Evolutionary conservation across 164 flowering plant species (phyloP), one percentile per base, ranked within the genome.

Genomic region (Berberis vulgaris): DNA sequence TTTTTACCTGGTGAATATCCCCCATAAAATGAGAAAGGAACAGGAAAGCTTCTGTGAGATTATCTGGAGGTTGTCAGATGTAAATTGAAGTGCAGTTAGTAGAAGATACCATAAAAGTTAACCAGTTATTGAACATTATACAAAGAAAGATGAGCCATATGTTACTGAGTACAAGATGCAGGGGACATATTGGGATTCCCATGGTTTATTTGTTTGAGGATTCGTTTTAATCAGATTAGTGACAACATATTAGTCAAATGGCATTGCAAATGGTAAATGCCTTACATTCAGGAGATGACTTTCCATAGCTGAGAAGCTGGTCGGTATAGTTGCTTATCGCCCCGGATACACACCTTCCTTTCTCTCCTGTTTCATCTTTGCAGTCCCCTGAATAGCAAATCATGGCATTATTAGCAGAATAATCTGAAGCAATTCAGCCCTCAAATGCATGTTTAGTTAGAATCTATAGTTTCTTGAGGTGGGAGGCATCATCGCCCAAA

Each of bases 1-100:
- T 9, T 40, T 43, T n/a, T 72, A 76, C 96, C 96, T 89, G 97
- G 73, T 90, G 96, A 50, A 89, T 80, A 73, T 89, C 96, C 55
- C 95, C 97, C 54, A 92, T 74, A 43, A 81, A 82, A 74, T 89
- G 97, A 68, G 97, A 88, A 47, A 89, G 88, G 80, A 92, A 92
- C 9, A 92, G 78, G 7, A 92, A 87, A 38, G 97, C 88, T 72
- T 89, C 84, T 40, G 98, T 88, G 49, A 88, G 83, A 67, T 89
- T 89, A 80, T 89, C 98, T 92, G 91, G 50, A 11, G 5, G 46
- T 41, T 52, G 41, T 41, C 5, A 54, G 38, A 26, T 54, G 4
- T 6, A 38, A 47, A 38, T 26, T n/a, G 13, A 26, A 40, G 50
- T 11, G 10, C 50, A 6, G 10, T 47, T 47, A 47, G 50, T 47